These are phyloP conservation scores for Dactylonectria macrodidyma DNA, from an alignment of 2,329 filamentous ascomycete genomes.

Conservation along the genomic window DNA sequence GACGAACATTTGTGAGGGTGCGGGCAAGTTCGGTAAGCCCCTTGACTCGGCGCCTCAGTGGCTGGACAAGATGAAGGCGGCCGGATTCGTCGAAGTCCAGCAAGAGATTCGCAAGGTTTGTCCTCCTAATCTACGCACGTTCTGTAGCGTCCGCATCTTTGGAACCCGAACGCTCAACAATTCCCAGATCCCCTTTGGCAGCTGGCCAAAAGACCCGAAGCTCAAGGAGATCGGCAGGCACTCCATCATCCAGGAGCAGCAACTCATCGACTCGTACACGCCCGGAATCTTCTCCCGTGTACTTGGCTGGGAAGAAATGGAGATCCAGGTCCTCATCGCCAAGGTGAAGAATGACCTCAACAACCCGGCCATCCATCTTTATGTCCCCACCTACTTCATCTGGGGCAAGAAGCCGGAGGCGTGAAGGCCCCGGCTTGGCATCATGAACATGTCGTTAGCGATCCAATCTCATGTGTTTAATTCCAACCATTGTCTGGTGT, in stretches of 20 bases:
- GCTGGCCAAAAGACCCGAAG: constrained; percentile 6
- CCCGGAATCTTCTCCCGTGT: constrained; percentile 8
- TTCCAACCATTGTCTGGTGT: too few relatives aligned
- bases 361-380: constrained; percentile 12
- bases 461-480: too few relatives aligned
- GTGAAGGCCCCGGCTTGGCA: neutral
- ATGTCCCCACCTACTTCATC: constrained; percentile 6
- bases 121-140: too few relatives aligned
- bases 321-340: constrained; percentile 13
- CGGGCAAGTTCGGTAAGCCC: neutral
- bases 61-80: neutral
- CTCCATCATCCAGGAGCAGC: constrained; percentile 5
- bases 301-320: constrained; percentile 4
- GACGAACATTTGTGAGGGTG: neutral
- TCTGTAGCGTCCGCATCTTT: neutral
- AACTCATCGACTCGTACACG: constrained; percentile 12
- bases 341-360: constrained; percentile 17
- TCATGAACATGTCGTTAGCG: neutral
- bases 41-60: neutral
- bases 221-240: constrained; percentile 17
- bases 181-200: constrained; percentile 1
- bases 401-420: constrained; percentile 8
- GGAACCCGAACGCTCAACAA: neutral
- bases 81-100: neutral
- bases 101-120: constrained; percentile 2